A percentile compares a stretch with the other conserved stretches of the same genome.
Evolutionary conservation across 192 early-diverging fungal species (phyloP).

Genomic region (Phlyctochytrium arcticum): DNA sequence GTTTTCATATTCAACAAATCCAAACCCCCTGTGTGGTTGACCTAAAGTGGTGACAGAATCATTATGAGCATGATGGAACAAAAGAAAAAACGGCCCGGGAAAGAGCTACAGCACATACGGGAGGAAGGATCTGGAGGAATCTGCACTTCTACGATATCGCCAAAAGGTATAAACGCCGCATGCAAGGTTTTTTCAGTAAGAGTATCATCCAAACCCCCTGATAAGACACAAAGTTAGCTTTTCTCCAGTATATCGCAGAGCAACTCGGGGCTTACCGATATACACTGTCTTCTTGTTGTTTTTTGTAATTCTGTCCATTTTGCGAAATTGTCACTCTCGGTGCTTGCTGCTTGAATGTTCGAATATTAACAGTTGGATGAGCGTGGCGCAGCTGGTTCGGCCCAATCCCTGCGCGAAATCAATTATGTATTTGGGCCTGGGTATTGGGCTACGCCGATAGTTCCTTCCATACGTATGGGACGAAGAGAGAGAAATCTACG

Average conservation of each 20-base stretch:
- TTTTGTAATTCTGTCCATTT: constrained; percentile 17
- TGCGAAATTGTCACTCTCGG: background rate
- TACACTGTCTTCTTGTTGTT: constrained; percentile 38
- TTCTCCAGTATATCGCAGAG: too few species aligned
- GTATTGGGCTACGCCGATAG: too few species aligned
- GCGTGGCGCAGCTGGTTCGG: too few species aligned
- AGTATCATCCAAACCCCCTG: constrained; percentile 74
- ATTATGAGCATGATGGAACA: background rate
- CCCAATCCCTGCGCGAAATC: too few species aligned
- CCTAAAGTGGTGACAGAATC: too few species aligned
- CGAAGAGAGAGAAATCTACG: too few species aligned
- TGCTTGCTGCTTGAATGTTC: too few species aligned
- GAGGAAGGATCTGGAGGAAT: constrained; percentile 78
- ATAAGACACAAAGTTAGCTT: too few species aligned
- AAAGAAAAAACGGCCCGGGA: background rate
- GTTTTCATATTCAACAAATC: constrained; percentile 90
- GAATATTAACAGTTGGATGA: too few species aligned
- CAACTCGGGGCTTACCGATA: constrained; percentile 7
- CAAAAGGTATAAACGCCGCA: constrained; percentile 93
- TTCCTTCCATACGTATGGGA: too few species aligned
- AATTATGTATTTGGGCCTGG: too few species aligned
- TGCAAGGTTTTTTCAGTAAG: constrained; percentile 76
- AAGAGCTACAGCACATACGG: constrained; percentile 43
- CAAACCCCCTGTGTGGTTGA: constrained; percentile 85
- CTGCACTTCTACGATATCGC: constrained; percentile 85